Evolutionary conservation across 352 stramenopile genomes (phyloP).

Genomic region (Sclerospora graminicola): DNA sequence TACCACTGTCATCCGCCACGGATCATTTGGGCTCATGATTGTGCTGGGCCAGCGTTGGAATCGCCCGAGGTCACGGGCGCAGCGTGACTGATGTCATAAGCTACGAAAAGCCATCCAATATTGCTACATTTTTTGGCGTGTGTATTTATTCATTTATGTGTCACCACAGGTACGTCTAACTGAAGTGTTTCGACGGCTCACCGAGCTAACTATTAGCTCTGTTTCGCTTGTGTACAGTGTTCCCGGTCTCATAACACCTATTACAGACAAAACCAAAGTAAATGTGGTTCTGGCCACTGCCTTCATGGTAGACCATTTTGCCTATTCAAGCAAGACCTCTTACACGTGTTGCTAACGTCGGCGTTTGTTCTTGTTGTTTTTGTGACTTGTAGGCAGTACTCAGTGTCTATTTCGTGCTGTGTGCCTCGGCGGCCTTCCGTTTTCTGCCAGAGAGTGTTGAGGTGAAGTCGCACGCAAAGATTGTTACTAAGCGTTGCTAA

Average conservation of each 20-base stretch:
- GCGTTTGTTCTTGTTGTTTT: too few relatives aligned
- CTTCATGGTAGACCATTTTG: constrained; percentile 44
- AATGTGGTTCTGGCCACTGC: constrained; percentile 43
- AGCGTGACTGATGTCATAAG: constrained; percentile 50
- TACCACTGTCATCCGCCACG: constrained; percentile 75
- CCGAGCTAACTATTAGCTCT: neutral
- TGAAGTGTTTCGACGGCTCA: neutral
- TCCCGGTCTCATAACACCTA: constrained; percentile 69
- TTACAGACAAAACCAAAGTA: constrained; percentile 75
- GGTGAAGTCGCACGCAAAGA: constrained; percentile 21
- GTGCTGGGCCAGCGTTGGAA: constrained; percentile 58
- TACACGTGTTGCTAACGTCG: neutral
- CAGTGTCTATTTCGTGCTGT: constrained; percentile 72
- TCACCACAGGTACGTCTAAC: constrained; percentile 58
- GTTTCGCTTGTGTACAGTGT: constrained; percentile 28
- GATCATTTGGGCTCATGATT: constrained; percentile 81
- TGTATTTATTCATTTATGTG: constrained; percentile 90
- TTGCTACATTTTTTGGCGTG: constrained; percentile 78
- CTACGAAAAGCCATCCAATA: constrained; percentile 61
- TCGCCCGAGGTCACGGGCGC: constrained; percentile 52
- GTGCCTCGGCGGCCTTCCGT: constrained; percentile 65
- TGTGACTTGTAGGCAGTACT: constrained; percentile 49
- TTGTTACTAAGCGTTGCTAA: constrained; percentile 9
- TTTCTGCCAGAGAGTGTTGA: constrained; percentile 73
- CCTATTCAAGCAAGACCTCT: too few relatives aligned